A percentile compares a stretch with the other conserved stretches of the same genome.
Conservation (phyloP, 352 stramenopile species). For the Pythium oligandrum region DNA sequence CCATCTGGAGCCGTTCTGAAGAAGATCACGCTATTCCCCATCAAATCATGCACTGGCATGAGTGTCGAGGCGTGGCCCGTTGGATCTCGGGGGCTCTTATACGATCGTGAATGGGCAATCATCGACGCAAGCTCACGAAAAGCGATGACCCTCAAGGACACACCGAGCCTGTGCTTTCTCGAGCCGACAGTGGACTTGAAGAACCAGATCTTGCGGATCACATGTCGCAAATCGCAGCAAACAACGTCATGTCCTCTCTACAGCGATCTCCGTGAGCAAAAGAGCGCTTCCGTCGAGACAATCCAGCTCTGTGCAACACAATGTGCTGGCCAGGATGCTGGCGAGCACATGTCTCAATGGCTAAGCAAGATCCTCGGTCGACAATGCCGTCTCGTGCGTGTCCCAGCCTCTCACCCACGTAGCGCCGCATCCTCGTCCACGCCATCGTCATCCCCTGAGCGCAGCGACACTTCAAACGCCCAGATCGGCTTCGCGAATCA, state of each 20-base stretch:
- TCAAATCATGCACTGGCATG: conserved; percentile 76
- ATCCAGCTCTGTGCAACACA: conserved; percentile 48
- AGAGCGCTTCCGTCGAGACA: conserved; percentile 17
- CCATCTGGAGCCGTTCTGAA: conserved; percentile 15
- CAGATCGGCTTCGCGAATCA: conserved; percentile 79
- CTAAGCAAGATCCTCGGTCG: conserved; percentile 57
- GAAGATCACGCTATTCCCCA: conserved; percentile 66
- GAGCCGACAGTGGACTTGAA: conserved; percentile 54
- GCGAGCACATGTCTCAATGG: conserved; percentile 51
- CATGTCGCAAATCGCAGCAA: conserved; percentile 8
- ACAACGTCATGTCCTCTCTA: conserved; percentile 6
- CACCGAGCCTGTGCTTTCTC: conserved; percentile 56
- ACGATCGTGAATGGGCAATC: conserved; percentile 75
- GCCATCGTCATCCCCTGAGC: background rate
- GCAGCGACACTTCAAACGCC: background rate
- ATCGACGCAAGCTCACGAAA: conserved; percentile 43
- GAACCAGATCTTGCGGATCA: conserved; percentile 50
- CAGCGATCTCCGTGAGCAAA: conserved; percentile 1
- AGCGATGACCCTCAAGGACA: conserved; percentile 54
- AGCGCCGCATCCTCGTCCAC: conserved; percentile 7
- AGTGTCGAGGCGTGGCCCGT: conserved; percentile 50
- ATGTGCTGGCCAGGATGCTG: conserved; percentile 50
- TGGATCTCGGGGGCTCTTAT: conserved; percentile 51
- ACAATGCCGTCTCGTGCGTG: conserved; percentile 65
- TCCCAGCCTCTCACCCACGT: conserved; percentile 40